Percentiles rank a stretch among this genome's conserved stretches.
Evolutionary conservation across 1,139 yeast species (phyloP).

Genomic region (Candida tropicalis): DNA sequence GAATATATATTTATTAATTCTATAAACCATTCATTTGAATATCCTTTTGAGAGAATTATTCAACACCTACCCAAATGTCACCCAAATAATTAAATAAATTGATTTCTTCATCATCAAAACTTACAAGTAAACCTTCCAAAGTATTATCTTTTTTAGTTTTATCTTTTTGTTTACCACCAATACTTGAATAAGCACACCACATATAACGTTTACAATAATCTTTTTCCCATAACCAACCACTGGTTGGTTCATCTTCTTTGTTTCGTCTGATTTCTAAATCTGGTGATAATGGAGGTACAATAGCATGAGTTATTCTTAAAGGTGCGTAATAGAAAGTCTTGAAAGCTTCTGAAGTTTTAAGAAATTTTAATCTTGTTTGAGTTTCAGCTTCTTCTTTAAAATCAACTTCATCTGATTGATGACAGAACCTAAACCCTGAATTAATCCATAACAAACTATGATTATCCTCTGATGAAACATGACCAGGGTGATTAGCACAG

Average conservation of each 20-base stretch:
- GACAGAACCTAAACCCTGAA: constrained; percentile 28
- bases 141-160: constrained; percentile 21
- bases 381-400: constrained; percentile 25
- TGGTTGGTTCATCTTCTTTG: constrained; percentile 30
- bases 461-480: constrained; percentile 34
- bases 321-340: constrained; percentile 28
- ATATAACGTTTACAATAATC: constrained; percentile 44
- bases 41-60: constrained; percentile 9
- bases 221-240: constrained; percentile 31
- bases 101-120: constrained; percentile 25
- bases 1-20: too few species aligned
- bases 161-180: constrained; percentile 36
- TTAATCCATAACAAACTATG: constrained; percentile 36
- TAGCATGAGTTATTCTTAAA: constrained; percentile 29
- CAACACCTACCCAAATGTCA: constrained; percentile 38
- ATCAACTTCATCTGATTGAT: constrained; percentile 18
- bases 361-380: constrained; percentile 23
- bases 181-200: constrained; percentile 48
- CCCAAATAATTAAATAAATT: constrained; percentile 33
- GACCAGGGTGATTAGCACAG: constrained; percentile 45
- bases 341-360: constrained; percentile 25
- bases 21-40: too few species aligned
- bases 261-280: constrained; percentile 21
- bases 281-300: constrained; percentile 32
- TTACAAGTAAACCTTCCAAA: constrained; percentile 27